Base-by-base conservation (phyloP, 805 yeast genomes). In the Candida cerambycidarum region DNA sequence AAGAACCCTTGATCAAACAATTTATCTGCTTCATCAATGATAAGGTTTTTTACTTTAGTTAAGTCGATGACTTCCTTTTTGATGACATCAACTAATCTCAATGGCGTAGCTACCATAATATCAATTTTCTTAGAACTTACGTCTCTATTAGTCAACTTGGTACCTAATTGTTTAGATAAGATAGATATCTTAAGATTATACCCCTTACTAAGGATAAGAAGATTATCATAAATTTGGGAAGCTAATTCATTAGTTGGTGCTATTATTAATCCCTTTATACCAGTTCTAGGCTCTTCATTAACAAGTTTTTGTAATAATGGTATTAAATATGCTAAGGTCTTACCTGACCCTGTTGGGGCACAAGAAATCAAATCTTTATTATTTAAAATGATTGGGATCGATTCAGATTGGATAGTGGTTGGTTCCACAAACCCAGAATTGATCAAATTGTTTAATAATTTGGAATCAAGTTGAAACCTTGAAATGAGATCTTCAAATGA, bases 281-380 rank as follows among this genome's bases (percentile, higher is more conserved):
- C 86, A 44, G 69, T 61, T 38, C 69, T 65, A n/a, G 41, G 39
- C n/a, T 42, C 34, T 10, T 50, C 43, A 17, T 55, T 44, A 13
- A 70, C 35, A 17, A 69, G 48, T 36, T 63, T 56, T 52, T 87
- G 93, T 15, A 93, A 63, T 53, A 92, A 54, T 3, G 99, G 99
- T 13, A 89, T 78, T 43, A 87, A 67, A 58, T 85, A 93, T 23
- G 97, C 95, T 38, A 93, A 70, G 0, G 99, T 93, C 61, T 93
- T 93, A 72, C 99, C 99, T 4, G 97, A 89, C 54, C 99, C 99
- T 1, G 99, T 93, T 36, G 98, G 98, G 0, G 98, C 97, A 73
- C 97, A 88, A 1, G 96, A 95, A 32, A 93, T 71, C 25, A 93
- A 60, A 58, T 92, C 97, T 45, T 95, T 77, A 21, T 71, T 75